phyloP scores from a whole-genome alignment of 2,329 filamentous ascomycete genomes.

The Microcyclospora tardicrescens region DNA sequence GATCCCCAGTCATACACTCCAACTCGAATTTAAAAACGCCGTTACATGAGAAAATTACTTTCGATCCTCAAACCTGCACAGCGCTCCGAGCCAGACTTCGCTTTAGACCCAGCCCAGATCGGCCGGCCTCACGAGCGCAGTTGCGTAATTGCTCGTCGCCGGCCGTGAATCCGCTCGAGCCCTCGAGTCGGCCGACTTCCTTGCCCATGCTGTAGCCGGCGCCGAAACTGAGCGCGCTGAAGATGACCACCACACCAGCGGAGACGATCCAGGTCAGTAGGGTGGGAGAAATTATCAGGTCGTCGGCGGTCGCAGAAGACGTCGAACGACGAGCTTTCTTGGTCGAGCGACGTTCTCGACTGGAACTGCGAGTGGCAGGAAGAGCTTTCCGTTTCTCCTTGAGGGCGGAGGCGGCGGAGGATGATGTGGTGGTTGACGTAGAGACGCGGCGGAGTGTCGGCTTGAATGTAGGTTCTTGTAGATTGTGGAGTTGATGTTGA shows the following conservation, averaged over 20 bases:
- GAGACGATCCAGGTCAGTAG: slow-evolving; percentile 54
- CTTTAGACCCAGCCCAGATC: slow-evolving; percentile 20
- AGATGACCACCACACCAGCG: slow-evolving; percentile 50
- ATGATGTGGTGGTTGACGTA: slow-evolving; percentile 16
- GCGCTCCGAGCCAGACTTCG: slow-evolving; percentile 19
- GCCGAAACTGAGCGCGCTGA: slow-evolving; percentile 51
- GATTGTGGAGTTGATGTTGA: slow-evolving; percentile 2
- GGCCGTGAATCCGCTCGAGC: slow-evolving; percentile 8
- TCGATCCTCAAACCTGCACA: slow-evolving; percentile 2
- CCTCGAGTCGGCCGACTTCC: slow-evolving; percentile 43
- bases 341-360: slow-evolving; percentile 30
- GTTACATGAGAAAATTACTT: too few species aligned
- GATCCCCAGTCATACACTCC: too few species aligned
- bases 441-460: slow-evolving; percentile 24
- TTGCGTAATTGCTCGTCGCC: slow-evolving; percentile 13
- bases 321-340: slow-evolving; percentile 31
- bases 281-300: slow-evolving; percentile 38
- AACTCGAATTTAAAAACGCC: too few species aligned
- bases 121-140: slow-evolving; percentile 22
- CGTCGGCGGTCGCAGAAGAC: slow-evolving; percentile 17
- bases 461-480: slow-evolving; percentile 22
- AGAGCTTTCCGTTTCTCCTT: slow-evolving; percentile 34
- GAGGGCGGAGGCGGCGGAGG: slow-evolving; percentile 11
- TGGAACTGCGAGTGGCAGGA: slow-evolving; percentile 24
- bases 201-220: slow-evolving; percentile 50